Percentiles rank a stretch among this genome's conserved stretches.
Evolutionary conservation across 2,329 filamentous ascomycete species (phyloP).

Genomic region (Penicillium sp.): DNA sequence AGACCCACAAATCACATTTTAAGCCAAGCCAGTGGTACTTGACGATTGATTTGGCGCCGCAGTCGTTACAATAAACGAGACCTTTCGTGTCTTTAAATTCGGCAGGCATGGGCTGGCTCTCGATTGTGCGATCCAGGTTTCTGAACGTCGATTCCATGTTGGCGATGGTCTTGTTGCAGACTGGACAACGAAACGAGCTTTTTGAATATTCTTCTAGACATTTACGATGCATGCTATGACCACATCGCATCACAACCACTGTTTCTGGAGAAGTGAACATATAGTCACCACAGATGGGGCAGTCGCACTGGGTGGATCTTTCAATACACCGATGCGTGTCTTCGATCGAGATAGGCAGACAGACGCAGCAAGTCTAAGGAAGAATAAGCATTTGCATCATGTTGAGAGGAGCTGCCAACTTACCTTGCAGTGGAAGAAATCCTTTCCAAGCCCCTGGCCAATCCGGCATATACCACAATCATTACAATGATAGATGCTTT

Average conservation of each 20-base stretch:
- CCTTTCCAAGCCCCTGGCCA: slow-evolving; percentile 87
- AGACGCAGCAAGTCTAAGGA: slow-evolving; percentile 81
- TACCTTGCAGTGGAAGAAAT: slow-evolving; percentile 98
- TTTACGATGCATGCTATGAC: slow-evolving; percentile 88
- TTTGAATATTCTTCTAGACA: slow-evolving; percentile 89
- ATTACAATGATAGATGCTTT: slow-evolving; percentile 92
- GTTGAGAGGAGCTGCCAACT: slow-evolving; percentile 18
- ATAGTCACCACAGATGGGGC: slow-evolving; percentile 94
- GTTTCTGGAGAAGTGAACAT: slow-evolving; percentile 88
- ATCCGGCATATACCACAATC: slow-evolving; percentile 95
- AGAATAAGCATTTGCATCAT: slow-evolving; percentile 14
- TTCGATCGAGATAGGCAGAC: slow-evolving; percentile 84
- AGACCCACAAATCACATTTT: slow-evolving; percentile 67
- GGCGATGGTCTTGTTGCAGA: slow-evolving; percentile 93
- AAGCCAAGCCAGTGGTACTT: slow-evolving; percentile 92
- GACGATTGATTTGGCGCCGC: slow-evolving; percentile 80
- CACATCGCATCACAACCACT: slow-evolving; percentile 92
- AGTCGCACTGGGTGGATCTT: slow-evolving; percentile 89
- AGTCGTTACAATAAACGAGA: slow-evolving; percentile 91
- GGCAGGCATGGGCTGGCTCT: slow-evolving; percentile 85
- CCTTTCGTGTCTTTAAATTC: slow-evolving; percentile 79
- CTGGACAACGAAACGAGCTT: slow-evolving; percentile 90
- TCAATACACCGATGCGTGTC: slow-evolving; percentile 91
- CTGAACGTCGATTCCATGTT: slow-evolving; percentile 98
- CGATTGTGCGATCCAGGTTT: slow-evolving; percentile 83